A percentile compares a stretch with the other conserved stretches of the same genome.
Conservation (phyloP, 2,329 filamentous ascomycete species). For the Phyllosticta capitalensis region DNA sequence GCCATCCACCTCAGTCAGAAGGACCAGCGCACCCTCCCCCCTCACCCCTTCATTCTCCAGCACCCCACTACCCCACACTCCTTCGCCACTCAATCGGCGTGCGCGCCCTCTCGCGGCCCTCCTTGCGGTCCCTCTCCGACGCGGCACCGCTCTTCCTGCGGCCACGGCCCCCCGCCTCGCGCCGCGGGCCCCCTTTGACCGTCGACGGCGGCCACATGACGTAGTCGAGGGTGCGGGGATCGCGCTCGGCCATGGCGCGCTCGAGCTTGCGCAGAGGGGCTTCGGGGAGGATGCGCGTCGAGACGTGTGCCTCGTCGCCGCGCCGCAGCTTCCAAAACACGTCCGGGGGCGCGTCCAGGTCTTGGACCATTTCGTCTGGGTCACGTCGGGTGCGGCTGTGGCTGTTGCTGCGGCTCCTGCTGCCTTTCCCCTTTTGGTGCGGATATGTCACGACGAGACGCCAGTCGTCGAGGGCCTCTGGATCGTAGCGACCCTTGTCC, state of each 20-base stretch:
- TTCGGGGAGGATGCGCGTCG: conserved; percentile 33
- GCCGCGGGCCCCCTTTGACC: not conserved
- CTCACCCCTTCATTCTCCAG: not conserved
- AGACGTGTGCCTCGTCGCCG: conserved; percentile 25
- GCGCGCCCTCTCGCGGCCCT: not conserved
- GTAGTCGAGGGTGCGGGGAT: conserved; percentile 33
- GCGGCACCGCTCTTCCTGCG: not conserved
- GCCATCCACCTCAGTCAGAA: no score
- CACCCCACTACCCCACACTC: not conserved
- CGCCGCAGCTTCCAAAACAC: conserved; percentile 33
- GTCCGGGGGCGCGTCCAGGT: conserved; percentile 19
- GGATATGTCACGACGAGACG: conserved; percentile 37
- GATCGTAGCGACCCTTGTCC: conserved; percentile 38
- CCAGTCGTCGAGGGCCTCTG: conserved; percentile 37
- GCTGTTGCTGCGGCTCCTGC: not conserved
- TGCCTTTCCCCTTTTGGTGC: conserved; percentile 5
- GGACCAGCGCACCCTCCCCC: not conserved
- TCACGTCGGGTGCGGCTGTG: conserved; percentile 7
- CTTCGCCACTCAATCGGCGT: not conserved
- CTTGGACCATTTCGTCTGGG: not conserved
- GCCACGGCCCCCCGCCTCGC: not conserved
- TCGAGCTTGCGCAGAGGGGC: conserved; percentile 37
- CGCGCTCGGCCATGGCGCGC: conserved; percentile 32
- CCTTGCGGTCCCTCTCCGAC: not conserved
- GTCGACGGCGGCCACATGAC: conserved; percentile 25